A percentile compares a stretch with the other conserved stretches of the same genome.
These are phyloP conservation scores for Purpureocillium takamizusanense DNA, from an alignment of 2,329 filamentous ascomycete species.

Conservation along the genomic window DNA sequence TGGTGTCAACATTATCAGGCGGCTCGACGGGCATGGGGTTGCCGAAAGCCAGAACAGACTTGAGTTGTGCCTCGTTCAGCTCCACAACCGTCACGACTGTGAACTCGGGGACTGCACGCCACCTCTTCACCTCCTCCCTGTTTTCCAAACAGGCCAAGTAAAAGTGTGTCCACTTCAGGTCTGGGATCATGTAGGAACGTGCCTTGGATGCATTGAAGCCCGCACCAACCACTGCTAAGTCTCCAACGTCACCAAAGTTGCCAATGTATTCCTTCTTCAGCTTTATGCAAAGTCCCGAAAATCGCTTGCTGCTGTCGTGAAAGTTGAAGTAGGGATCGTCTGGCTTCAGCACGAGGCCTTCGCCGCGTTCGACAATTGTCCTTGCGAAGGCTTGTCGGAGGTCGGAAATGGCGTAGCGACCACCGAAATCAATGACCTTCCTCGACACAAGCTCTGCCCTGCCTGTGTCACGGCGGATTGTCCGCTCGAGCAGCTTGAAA, in stretches of 20 bases:
- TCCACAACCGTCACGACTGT: slow-evolving; percentile 57
- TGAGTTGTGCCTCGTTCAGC: slow-evolving; percentile 42
- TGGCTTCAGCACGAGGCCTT: slow-evolving; percentile 76
- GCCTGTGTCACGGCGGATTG: slow-evolving; percentile 46
- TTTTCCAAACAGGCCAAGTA: slow-evolving; percentile 70
- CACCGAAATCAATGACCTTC: slow-evolving; percentile 57
- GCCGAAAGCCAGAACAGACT: slow-evolving; percentile 37
- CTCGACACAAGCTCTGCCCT: slow-evolving; percentile 59
- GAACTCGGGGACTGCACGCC: slow-evolving; percentile 47
- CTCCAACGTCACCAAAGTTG: slow-evolving; percentile 71
- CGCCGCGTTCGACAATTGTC: slow-evolving; percentile 56
- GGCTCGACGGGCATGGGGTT: slow-evolving; percentile 31
- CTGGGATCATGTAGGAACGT: slow-evolving; percentile 39
- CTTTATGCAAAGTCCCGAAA: slow-evolving; percentile 58
- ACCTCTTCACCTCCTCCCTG: slow-evolving; percentile 45
- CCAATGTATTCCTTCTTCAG: slow-evolving; percentile 79
- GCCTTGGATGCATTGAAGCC: slow-evolving; percentile 59
- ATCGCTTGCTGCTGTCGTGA: slow-evolving; percentile 21
- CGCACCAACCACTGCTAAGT: slow-evolving; percentile 72
- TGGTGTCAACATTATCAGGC: slow-evolving; percentile 29
- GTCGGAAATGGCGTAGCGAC: slow-evolving; percentile 36
- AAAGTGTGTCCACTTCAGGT: slow-evolving; percentile 69
- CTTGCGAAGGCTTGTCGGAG: slow-evolving; percentile 58
- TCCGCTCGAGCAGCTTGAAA: slow-evolving; percentile 46
- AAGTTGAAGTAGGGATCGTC: slow-evolving; percentile 69